Evolutionary conservation across 148 eudicot genomes (phyloP).

Genomic region (Simmondsia chinensis): DNA sequence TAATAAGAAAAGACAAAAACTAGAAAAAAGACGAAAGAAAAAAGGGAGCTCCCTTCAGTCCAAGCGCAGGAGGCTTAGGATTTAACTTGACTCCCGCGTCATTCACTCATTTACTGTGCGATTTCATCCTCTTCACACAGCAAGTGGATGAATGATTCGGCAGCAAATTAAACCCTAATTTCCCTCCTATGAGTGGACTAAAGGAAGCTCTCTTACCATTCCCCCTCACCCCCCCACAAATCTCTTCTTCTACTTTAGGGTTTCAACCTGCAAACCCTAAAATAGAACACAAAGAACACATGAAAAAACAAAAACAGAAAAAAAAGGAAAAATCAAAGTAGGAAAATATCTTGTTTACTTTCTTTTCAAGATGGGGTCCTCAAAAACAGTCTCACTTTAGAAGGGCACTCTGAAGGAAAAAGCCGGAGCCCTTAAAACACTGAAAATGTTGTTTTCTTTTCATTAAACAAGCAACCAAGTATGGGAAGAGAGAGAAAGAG

Average conservation of each 20-base stretch:
- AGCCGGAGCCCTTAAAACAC: too few species aligned
- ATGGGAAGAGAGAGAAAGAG: conserved; percentile 11
- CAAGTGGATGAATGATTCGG: conserved; percentile 97
- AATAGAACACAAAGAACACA: too few species aligned
- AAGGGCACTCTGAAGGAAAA: too few species aligned
- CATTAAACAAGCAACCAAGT: not conserved
- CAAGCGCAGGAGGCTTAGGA: conserved; percentile 57
- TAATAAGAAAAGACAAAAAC: not conserved
- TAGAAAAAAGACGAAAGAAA: not conserved
- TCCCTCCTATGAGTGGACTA: conserved; percentile 70
- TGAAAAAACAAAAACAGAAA: not conserved
- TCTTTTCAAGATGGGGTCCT: too few species aligned
- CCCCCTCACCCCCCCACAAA: too few species aligned
- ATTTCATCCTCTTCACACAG: conserved; percentile 22
- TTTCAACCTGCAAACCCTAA: too few species aligned
- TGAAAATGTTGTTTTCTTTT: too few species aligned
- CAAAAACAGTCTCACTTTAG: too few species aligned
- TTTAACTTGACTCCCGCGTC: conserved; percentile 63
- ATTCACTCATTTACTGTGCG: conserved; percentile 60
- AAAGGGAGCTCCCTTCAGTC: conserved; percentile 92
- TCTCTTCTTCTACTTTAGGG: too few species aligned
- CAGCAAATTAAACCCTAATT: conserved; percentile 68
- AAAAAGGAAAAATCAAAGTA: not conserved
- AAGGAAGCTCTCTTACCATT: conserved; percentile 74
- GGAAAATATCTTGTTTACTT: too few species aligned